Evolutionary conservation across 805 yeast genomes (phyloP), one percentile per base, ranked within the genome.

Genomic region (Yamadazyma insecticola): DNA sequence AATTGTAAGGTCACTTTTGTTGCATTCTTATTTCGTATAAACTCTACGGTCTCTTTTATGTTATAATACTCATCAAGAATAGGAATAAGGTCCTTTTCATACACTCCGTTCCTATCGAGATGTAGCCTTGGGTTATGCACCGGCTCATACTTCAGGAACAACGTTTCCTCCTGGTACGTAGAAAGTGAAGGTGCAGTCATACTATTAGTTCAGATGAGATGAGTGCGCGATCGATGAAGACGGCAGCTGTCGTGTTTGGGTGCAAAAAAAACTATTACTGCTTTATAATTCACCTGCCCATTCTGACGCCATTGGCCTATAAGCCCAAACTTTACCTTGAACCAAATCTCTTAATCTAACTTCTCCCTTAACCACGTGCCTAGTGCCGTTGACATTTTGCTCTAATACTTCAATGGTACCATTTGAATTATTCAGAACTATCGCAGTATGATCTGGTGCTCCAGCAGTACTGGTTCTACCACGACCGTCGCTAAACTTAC

Each of bases 1-100:
- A 92, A 90, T 57, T 92, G 98, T 19, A 92, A 61, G 0, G 97
- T 88, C 2, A 89, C n/a, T 71, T 16, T 70, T 64, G 26, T 53
- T 57, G 52, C 59, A 79, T 20, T 52, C 21, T 34, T 11, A 24
- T 39, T 0, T 49, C 54, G 4, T 26, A 83, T 55, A 29, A 58
- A 61, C 0, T 44, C 43, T 0, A 67, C 65, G 4, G 81, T 49
- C 29, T 66, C 68, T 16, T 67, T 67, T 1, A 85, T 42, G 23
- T 71, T 61, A 50, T 86, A 88, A 44, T 79, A 77, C 1, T 70
- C 57, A 8, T 43, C 46, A 7, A 87, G 47, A 16, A 52, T 47
- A 0, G 50, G 37, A 6, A 28, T 24, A n/a, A 69, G 45, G 16
- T 58, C 58, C 8, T 45, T 28, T 30, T 51, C 26, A 49, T 47